Conservation (phyloP, 2,329 filamentous ascomycete species). For the Hypoxylon sp. region DNA sequence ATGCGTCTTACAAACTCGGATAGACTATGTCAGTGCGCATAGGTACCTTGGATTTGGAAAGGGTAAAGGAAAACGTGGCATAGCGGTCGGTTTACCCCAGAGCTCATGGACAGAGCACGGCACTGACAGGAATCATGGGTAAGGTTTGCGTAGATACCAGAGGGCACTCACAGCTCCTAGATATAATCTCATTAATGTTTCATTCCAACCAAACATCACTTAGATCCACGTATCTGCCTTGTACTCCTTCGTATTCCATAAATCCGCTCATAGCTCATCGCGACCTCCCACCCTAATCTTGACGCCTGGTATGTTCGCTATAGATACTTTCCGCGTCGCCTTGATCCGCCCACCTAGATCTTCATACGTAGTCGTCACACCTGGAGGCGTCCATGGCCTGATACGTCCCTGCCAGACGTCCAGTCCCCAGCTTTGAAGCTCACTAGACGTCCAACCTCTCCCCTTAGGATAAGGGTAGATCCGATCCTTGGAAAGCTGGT, state of each 20-base stretch:
- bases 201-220: background rate
- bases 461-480: constrained; percentile 55
- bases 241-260: background rate
- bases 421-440: constrained; percentile 54
- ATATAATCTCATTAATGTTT: constrained; percentile 1
- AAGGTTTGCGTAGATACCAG: constrained; percentile 17
- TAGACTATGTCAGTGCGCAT: constrained; percentile 10
- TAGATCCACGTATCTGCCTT: background rate
- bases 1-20: constrained; percentile 10
- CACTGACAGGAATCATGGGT: constrained; percentile 6
- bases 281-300: constrained; percentile 46
- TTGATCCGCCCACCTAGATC: constrained; percentile 45
- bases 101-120: constrained; percentile 3
- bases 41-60: background rate
- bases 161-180: constrained; percentile 17
- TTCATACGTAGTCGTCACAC: constrained; percentile 44
- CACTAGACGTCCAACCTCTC: constrained; percentile 44
- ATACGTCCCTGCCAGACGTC: constrained; percentile 55
- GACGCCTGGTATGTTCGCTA: constrained; percentile 46
- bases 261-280: constrained; percentile 44
- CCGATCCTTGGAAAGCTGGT: constrained; percentile 53
- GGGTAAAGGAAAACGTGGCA: constrained; percentile 8
- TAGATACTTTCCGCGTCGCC: constrained; percentile 44
- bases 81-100: constrained; percentile 2
- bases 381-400: constrained; percentile 53